Evolutionary conservation across 2,329 filamentous ascomycete species (phyloP).

Genomic region (Metarhizium humberi): DNA sequence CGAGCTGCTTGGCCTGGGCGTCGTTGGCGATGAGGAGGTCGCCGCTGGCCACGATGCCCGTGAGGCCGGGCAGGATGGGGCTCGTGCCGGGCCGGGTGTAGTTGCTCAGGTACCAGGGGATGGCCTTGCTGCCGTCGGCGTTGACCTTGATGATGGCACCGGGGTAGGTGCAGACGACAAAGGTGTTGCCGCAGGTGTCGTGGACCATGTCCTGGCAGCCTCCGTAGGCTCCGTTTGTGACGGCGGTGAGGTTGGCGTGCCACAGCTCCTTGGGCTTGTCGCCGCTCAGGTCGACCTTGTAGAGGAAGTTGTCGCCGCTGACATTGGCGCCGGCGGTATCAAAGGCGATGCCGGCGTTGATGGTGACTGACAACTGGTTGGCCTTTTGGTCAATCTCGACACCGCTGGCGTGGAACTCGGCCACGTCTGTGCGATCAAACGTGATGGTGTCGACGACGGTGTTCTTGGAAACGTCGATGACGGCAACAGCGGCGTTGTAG

Average conservation of each 20-base stretch:
- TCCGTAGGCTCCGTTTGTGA: conserved; percentile 20
- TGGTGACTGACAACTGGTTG: conserved; percentile 23
- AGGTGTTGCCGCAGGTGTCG: conserved; percentile 25
- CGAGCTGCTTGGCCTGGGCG: conserved; percentile 21
- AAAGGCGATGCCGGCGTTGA: conserved; percentile 25
- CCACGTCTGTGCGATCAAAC: background rate
- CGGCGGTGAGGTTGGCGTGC: background rate
- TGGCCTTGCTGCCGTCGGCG: conserved; percentile 16
- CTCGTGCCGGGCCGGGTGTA: conserved; percentile 5
- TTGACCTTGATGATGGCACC: conserved; percentile 25
- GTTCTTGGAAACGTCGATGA: background rate
- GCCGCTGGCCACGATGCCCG: background rate
- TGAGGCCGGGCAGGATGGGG: background rate
- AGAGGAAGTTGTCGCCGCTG: conserved; percentile 25
- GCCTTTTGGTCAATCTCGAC: conserved; percentile 17
- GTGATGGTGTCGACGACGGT: background rate
- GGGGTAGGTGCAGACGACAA: conserved; percentile 27
- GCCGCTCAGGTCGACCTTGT: conserved; percentile 22
- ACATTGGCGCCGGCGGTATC: conserved; percentile 24
- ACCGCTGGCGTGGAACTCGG: conserved; percentile 17
- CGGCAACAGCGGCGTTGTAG: background rate
- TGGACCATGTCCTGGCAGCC: conserved; percentile 31
- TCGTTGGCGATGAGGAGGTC: conserved; percentile 23
- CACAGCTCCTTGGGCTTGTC: conserved; percentile 18
- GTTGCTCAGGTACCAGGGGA: conserved; percentile 14